Evolutionary conservation across 257 asterid species (phyloP), one percentile per base, ranked within the genome.

Genomic region (Catharanthus roseus): DNA sequence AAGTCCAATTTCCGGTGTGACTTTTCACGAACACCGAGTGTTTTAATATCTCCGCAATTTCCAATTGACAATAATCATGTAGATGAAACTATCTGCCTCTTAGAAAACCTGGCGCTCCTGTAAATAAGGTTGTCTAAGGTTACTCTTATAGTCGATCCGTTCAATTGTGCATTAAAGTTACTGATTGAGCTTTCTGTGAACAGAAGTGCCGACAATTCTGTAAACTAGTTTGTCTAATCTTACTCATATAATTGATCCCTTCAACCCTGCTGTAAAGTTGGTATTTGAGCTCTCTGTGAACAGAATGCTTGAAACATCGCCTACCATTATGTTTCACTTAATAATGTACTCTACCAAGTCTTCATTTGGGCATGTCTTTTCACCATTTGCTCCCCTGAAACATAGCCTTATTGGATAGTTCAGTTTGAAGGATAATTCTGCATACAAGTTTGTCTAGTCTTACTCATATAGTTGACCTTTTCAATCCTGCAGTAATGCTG

Each of bases 161-260:
- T 47, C 54, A 29, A 18, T 28, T 6, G 44, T 67, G 38, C 60
- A 16, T 24, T 6, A 5, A 15, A 5, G 56, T 47, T 67, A 15
- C 45, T 47, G 28, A 19, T 45, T 36, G 29, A 38, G 41, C 53
- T 58, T 72, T 72, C 54, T 24, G 12, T 38, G 4, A 44, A 53
- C 39, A 65, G 67, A 65, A 39, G n/a, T n/a, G n/a, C n/a, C n/a
- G n/a, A n/a, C n/a, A n/a, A n/a, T n/a, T n/a, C n/a, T n/a, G n/a
- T n/a, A n/a, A n/a, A n/a, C n/a, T n/a, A n/a, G n/a, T n/a, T 72
- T 72, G 65, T 36, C 41, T 5, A 7, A 34, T 16, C 71, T 51
- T 61, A 61, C 45, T 55, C 61, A 19, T 53, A 29, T 21, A 23
- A 34, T 34, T 21, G 42, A 21, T 33, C 72, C 47, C 72, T 51